Conservation (phyloP, 2,329 filamentous ascomycete genomes). For the Hysterium pulicare region DNA sequence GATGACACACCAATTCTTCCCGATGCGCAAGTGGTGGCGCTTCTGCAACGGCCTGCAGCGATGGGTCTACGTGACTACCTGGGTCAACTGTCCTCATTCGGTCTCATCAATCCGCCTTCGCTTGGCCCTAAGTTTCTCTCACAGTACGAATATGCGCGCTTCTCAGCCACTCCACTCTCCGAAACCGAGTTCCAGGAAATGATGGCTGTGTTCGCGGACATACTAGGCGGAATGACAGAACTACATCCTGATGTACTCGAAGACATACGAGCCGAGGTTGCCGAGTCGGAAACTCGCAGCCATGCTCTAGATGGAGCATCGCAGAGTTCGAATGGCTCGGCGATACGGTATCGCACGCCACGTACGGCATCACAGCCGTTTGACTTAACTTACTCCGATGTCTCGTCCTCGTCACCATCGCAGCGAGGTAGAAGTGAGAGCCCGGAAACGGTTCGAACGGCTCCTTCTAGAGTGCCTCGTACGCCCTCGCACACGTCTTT, state of each 20-base stretch:
- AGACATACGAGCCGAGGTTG: conserved; percentile 30
- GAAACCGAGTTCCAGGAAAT: conserved; percentile 70
- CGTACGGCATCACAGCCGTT: conserved; percentile 17
- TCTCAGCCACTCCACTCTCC: conserved; percentile 66
- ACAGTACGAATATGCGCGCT: conserved; percentile 80
- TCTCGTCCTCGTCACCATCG: conserved; percentile 12
- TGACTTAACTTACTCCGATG: conserved; percentile 7
- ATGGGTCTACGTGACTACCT: conserved; percentile 82
- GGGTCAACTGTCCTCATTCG: conserved; percentile 63
- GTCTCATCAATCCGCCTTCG: conserved; percentile 56
- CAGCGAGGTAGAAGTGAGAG: conserved; percentile 6
- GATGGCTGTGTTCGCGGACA: conserved; percentile 79
- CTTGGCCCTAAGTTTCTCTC: conserved; percentile 61
- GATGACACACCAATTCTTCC: conserved; percentile 42
- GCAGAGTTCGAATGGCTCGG: conserved; percentile 20
- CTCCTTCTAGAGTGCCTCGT: conserved; percentile 20
- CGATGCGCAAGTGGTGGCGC: conserved; percentile 64
- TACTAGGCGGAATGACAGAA: conserved; percentile 72
- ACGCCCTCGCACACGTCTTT: conserved; percentile 24
- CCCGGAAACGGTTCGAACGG: conserved; percentile 30
- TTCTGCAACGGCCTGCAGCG: conserved; percentile 66
- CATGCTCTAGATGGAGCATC: conserved; percentile 30
- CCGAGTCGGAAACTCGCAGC: conserved; percentile 28
- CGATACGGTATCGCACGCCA: conserved; percentile 25
- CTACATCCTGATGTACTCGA: conserved; percentile 56